Percentiles rank a stretch among this genome's conserved stretches.
Conservation (phyloP, 352 stramenopile genomes). For the Pythium coloratum region DNA sequence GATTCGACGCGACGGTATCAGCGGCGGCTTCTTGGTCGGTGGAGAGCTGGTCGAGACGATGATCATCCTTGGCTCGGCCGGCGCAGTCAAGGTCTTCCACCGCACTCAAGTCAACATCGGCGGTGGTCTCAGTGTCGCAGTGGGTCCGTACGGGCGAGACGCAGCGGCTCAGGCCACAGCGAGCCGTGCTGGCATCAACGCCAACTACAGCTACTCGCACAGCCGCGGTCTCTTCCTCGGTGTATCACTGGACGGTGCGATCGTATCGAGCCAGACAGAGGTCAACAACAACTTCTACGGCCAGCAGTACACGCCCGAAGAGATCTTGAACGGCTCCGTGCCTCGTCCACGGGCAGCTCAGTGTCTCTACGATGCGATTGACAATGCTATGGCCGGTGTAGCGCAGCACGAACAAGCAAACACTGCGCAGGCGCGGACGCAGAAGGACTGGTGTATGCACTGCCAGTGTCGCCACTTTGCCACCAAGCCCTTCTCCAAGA, state of each 20-base stretch:
- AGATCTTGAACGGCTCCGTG: slow-evolving; percentile 71
- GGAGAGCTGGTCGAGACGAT: slow-evolving; percentile 94
- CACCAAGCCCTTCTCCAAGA: slow-evolving; percentile 70
- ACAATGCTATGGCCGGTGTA: slow-evolving; percentile 63
- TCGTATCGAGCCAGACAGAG: slow-evolving; percentile 86
- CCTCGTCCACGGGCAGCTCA: slow-evolving; percentile 60
- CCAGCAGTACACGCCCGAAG: slow-evolving; percentile 68
- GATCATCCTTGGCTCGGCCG: slow-evolving; percentile 92
- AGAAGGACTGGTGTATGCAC: slow-evolving; percentile 39
- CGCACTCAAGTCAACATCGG: slow-evolving; percentile 90
- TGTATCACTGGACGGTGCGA: slow-evolving; percentile 91
- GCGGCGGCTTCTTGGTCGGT: slow-evolving; percentile 83
- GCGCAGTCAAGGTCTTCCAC: slow-evolving; percentile 91
- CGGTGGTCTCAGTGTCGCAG: slow-evolving; percentile 87
- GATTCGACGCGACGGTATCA: slow-evolving; percentile 90
- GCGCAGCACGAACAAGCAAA: slow-evolving; percentile 50
- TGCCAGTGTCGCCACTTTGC: slow-evolving; percentile 62
- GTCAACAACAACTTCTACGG: slow-evolving; percentile 97
- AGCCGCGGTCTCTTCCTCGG: slow-evolving; percentile 92
- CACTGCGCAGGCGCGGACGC: slow-evolving; percentile 16
- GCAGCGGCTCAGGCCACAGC: slow-evolving; percentile 78
- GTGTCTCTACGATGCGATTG: slow-evolving; percentile 78
- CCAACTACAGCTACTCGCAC: slow-evolving; percentile 95
- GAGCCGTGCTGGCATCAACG: slow-evolving; percentile 67
- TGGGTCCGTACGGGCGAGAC: slow-evolving; percentile 90